Conservation (phyloP, 2,329 filamentous ascomycete genomes). For the Calonectria fujianensis region DNA sequence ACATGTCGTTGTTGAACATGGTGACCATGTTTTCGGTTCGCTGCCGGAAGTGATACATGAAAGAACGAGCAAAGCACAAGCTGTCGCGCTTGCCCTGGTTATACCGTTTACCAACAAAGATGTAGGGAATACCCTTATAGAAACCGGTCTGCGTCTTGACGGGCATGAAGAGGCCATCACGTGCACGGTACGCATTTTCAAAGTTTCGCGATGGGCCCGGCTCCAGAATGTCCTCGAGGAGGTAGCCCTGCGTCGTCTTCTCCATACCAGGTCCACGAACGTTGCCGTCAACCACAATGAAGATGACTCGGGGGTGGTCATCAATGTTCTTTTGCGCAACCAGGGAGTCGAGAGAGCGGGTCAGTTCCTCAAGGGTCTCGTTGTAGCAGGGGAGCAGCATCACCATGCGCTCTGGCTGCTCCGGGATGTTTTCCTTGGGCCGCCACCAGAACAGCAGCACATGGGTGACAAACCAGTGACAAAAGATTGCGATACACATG, state of each 20-base stretch:
- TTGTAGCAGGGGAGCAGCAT: constrained; percentile 70
- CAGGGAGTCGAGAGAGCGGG: constrained; percentile 67
- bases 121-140: constrained; percentile 67
- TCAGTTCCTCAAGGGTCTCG: constrained; percentile 66
- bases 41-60: constrained; percentile 68
- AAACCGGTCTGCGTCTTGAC: constrained; percentile 65
- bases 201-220: constrained; percentile 59
- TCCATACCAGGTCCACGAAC: constrained; percentile 67
- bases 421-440: constrained; percentile 59
- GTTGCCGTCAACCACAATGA: constrained; percentile 70
- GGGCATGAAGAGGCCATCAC: constrained; percentile 68
- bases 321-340: constrained; percentile 65
- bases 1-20: constrained; percentile 68
- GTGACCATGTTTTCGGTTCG: constrained; percentile 64
- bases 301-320: constrained; percentile 64
- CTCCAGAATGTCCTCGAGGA: constrained; percentile 67
- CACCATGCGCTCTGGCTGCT: constrained; percentile 66
- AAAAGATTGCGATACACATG: constrained; percentile 64
- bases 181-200: constrained; percentile 66
- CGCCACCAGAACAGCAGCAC: constrained; percentile 56
- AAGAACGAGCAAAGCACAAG: constrained; percentile 69
- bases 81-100: constrained; percentile 71
- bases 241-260: constrained; percentile 69
- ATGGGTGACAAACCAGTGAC: constrained; percentile 57
- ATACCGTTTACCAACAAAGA: constrained; percentile 69